Base-by-base conservation (phyloP, 2,329 filamentous ascomycete genomes). In the Lasiodiplodia theobromae region DNA sequence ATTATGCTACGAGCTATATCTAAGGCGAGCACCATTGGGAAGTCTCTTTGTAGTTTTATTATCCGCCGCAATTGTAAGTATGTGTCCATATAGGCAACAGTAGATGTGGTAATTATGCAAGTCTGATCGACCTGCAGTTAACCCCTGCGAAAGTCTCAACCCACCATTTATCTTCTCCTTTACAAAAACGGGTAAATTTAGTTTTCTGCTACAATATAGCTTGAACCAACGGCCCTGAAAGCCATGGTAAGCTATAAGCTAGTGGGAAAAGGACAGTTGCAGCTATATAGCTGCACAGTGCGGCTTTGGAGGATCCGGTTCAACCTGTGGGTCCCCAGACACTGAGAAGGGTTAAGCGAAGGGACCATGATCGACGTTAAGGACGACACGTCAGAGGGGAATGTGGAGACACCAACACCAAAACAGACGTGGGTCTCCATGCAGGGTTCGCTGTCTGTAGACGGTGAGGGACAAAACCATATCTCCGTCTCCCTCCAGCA, bases 301-400 rank as follows among this genome's bases (percentile, higher is more conserved):
- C 25, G 16, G 49, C 23, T 23, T n/a, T 38, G n/a, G 40, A 16
- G 31, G 34, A 21, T 38, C n/a, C 16, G 54, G 54, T 21, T 40
- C 34, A 58, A 23, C 2, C 21, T 44, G 57, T 47, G 57, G 57
- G 57, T 28, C 57, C 16, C 14, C 5, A 47, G 10, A 14, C 10
- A 47, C 47, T 18, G 60, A 49, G 47, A 64, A n/a, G 37, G 28
- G 28, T 14, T 64, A 64, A 64, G 60, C 60, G 60, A 64, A 64
- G 60, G 47, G 31, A 38, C 44, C 28, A 64, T 64, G 60, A 64
- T 64, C 60, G 60, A 64, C 60, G 47, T 51, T 49, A 11, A 14
- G 21, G 40, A 38, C 23, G 60, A 64, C 60, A 64, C 60, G 60
- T 64, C 60, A 64, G 60, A 64, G 31, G 10, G 34, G 8, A 60